Evolutionary conservation across 352 stramenopile genomes (phyloP), one percentile per base, ranked within the genome.

Genomic region (Paralagenidium karlingii): DNA sequence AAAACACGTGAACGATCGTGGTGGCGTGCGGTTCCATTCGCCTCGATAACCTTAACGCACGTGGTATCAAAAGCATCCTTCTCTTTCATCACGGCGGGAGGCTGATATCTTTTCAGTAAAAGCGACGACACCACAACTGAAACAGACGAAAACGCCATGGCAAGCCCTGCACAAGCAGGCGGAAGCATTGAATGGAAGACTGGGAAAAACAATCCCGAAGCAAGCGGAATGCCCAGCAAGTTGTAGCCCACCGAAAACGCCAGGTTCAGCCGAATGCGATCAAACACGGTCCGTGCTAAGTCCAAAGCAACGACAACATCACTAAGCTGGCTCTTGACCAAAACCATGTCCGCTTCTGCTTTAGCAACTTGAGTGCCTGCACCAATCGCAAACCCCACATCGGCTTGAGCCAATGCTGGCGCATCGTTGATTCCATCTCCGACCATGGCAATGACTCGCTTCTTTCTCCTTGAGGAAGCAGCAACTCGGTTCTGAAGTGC

Each of bases 341-440:
- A 40, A 9, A 94, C 77, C 74, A 94, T 89, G 41, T 94, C 78
- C 1, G 80, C 80, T 40, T 88, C 74, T 0, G 74, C 81, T 47
- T 89, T 85, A 12, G 81, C 81, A 29, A 92, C 88, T 43, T 94
- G 70, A 12, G 90, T 97, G 11, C 88, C 91, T 3, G 88, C 82
- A 20, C 87, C 90, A 27, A 93, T 88, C 1, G 90, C 88, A 59
- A 97, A 88, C 7, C 90, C 88, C 4, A 97, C 65, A 49, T 97
- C 84, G 9, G 89, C 84, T 39, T 94, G 76, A 6, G 84, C 79
- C 8, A 97, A 51, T 1, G 93, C 88, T 9, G 91, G 90, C 6
- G 87, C 89, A 60, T 98, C 93, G 57, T 97, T 98, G 37, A 98
- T 94, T 21, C 91, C 90, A 45, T 97, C 89, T 18, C 91, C 89